Conservation (phyloP, 176 grass and related monocot genomes). For the Oryza brachyantha region DNA sequence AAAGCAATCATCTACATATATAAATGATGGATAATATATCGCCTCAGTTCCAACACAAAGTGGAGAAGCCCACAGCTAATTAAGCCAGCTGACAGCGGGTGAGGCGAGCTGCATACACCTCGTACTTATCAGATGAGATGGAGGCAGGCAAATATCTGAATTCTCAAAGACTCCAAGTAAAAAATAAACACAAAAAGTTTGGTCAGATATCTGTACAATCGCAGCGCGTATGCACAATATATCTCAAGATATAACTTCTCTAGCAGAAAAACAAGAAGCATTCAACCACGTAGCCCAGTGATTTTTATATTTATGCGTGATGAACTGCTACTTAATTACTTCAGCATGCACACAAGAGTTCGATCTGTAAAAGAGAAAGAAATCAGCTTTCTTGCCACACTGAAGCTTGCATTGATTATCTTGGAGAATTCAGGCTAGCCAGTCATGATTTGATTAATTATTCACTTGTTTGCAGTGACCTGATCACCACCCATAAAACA, state of each 20-base stretch:
- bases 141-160: neutral
- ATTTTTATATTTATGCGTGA: neutral
- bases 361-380: neutral
- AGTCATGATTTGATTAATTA: neutral
- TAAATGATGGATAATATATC: conserved; percentile 4
- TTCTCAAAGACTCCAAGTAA: neutral
- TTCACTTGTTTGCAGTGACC: conserved; percentile 5
- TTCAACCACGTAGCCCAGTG: neutral
- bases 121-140: neutral
- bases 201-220: neutral
- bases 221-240: neutral
- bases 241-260: neutral
- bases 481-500: neutral
- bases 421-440: conserved; percentile 4
- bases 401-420: conserved; percentile 20
- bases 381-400: conserved; percentile 31
- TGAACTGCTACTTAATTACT: neutral
- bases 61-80: neutral
- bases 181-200: neutral
- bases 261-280: neutral
- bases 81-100: neutral
- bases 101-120: neutral
- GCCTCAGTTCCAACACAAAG: neutral
- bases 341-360: neutral
- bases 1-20: conserved; percentile 1